These are phyloP conservation scores for Quercus lobata DNA, from an alignment of 331 rosid genomes.

Conservation along the genomic window DNA sequence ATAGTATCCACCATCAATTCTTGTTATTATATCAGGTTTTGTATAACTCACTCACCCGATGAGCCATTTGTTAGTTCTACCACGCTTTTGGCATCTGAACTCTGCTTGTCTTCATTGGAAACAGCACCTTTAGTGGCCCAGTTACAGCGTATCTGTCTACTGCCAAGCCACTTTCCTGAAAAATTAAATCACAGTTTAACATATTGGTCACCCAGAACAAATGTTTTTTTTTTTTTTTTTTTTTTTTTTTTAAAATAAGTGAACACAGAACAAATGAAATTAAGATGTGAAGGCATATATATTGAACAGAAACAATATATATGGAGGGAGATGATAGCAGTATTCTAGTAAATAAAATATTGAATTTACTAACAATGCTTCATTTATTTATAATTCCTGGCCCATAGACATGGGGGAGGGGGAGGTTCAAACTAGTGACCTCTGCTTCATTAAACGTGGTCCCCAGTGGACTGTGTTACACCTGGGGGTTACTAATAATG, in stretches of 20 bases:
- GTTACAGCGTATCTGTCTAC: slow-evolving; percentile 97
- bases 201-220: not conserved
- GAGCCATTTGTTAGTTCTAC: slow-evolving; percentile 91
- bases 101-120: slow-evolving; percentile 73
- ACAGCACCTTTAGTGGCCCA: slow-evolving; percentile 99
- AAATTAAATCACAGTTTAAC: not conserved
- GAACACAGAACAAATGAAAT: not conserved
- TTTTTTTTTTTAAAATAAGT: no score
- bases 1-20: no score
- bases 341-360: not conserved
- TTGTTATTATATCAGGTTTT: no score
- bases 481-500: not conserved
- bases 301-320: not conserved
- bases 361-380: not conserved
- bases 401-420: no score
- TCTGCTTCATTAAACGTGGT: no score
- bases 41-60: slow-evolving; percentile 58
- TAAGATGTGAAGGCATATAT: not conserved
- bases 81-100: slow-evolving; percentile 71
- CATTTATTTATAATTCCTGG: not conserved
- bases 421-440: no score
- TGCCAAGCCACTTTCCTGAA: slow-evolving; percentile 97
- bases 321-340: not conserved
- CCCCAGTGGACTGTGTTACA: no score
- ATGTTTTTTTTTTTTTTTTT: no score